phyloP scores from a whole-genome alignment of 2,329 filamentous ascomycete species.

The Helicocarpus griseus region DNA sequence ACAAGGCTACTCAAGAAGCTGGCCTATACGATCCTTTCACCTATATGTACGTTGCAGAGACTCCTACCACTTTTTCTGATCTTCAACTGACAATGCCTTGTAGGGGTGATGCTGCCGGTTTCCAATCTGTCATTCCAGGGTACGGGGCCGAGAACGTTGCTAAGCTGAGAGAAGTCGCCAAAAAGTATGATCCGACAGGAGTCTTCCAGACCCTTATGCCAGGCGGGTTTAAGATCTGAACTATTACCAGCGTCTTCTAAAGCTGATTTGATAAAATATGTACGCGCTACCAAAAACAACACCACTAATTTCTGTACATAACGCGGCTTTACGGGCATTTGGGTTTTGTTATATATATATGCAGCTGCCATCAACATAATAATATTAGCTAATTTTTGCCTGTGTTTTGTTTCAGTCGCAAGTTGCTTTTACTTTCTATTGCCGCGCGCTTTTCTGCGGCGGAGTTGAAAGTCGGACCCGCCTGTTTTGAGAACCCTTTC shows the following conservation, averaged over 20 bases:
- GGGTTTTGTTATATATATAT: too few species aligned
- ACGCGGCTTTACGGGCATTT: too few species aligned
- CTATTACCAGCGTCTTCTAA: not conserved
- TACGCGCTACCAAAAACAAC: too few species aligned
- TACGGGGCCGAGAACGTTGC: not conserved
- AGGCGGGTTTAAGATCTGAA: conserved; percentile 2
- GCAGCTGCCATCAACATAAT: too few species aligned
- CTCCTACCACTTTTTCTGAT: not conserved
- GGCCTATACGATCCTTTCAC: not conserved
- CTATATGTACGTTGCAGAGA: not conserved
- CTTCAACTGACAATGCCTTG: not conserved
- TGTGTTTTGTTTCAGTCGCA: too few species aligned
- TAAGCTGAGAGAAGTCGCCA: not conserved
- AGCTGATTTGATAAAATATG: too few species aligned
- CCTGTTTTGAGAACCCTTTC: too few species aligned
- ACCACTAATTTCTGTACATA: too few species aligned
- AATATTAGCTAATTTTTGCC: too few species aligned
- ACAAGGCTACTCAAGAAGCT: not conserved
- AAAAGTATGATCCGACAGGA: not conserved
- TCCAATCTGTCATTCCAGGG: not conserved
- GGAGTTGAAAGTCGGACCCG: too few species aligned
- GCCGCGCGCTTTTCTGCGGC: too few species aligned
- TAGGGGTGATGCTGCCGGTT: not conserved
- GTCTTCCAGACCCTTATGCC: conserved; percentile 2
- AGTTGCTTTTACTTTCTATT: too few species aligned